Evolutionary conservation across 805 yeast species (phyloP).

Genomic region (Yamadazyma philogaea): DNA sequence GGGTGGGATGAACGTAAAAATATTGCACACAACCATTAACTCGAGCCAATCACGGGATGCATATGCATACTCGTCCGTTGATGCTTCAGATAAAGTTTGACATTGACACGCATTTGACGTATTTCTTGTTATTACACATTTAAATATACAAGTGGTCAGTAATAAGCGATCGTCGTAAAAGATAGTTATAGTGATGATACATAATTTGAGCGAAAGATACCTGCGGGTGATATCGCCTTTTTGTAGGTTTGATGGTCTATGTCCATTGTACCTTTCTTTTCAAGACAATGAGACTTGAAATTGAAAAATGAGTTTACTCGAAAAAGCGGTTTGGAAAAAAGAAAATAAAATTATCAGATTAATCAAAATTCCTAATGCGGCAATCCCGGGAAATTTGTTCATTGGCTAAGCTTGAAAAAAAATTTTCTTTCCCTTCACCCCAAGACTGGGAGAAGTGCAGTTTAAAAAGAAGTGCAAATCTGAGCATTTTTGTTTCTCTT

Average conservation of each 20-base stretch:
- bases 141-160: background rate
- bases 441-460: background rate
- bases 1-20: background rate
- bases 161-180: too few species aligned
- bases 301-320: too few species aligned
- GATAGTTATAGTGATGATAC: too few species aligned
- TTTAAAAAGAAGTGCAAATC: constrained; percentile 2
- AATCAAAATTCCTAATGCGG: constrained; percentile 6
- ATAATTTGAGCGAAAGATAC: too few species aligned
- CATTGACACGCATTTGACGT: constrained; percentile 5
- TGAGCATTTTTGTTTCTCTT: constrained; percentile 11
- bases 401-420: constrained; percentile 3
- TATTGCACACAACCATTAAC: background rate
- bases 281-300: too few species aligned
- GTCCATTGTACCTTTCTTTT: too few species aligned
- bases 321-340: background rate
- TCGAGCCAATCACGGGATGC: constrained; percentile 4
- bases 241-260: too few species aligned
- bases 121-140: background rate
- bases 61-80: background rate
- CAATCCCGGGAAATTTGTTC: background rate
- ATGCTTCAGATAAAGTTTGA: constrained; percentile 4
- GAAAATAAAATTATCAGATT: constrained; percentile 7
- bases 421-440: background rate
- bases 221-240: too few species aligned